Percentiles rank a stretch among this genome's conserved stretches.
Conservation (phyloP, 1,284 basidiomycete genomes). For the Leccinum solheimii region DNA sequence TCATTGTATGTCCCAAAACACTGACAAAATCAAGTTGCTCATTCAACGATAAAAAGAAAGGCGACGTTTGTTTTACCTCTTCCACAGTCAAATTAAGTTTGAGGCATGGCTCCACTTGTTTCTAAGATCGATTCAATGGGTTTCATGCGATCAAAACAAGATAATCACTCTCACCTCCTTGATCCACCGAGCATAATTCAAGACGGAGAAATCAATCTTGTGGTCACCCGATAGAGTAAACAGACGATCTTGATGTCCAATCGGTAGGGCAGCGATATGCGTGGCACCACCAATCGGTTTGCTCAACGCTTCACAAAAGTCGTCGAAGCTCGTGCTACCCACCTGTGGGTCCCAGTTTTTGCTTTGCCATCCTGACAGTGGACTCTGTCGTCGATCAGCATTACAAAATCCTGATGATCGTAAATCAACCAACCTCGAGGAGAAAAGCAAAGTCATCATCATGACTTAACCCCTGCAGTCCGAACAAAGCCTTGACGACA, state of each 20-base stretch:
- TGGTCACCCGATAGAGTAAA: slow-evolving; percentile 45
- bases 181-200: slow-evolving; percentile 80
- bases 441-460: slow-evolving; percentile 80
- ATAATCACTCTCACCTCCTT: slow-evolving; percentile 51
- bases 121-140: slow-evolving; percentile 37
- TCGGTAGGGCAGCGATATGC: slow-evolving; percentile 37
- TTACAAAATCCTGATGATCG: background rate
- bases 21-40: slow-evolving; percentile 38
- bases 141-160: background rate
- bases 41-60: background rate
- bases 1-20: slow-evolving; percentile 88
- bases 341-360: slow-evolving; percentile 79
- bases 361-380: slow-evolving; percentile 55
- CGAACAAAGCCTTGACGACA: slow-evolving; percentile 71
- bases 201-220: slow-evolving; percentile 54
- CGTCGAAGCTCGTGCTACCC: slow-evolving; percentile 61
- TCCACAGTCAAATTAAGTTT: slow-evolving; percentile 49
- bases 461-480: slow-evolving; percentile 62
- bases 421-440: slow-evolving; percentile 47
- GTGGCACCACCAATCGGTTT: slow-evolving; percentile 41
- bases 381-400: slow-evolving; percentile 32
- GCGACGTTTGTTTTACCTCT: slow-evolving; percentile 45
- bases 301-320: slow-evolving; percentile 69
- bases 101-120: slow-evolving; percentile 62
- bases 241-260: slow-evolving; percentile 45